These are phyloP conservation scores for Metschnikowia drakensbergensis DNA, from an alignment of 805 yeast species.

Conservation along the genomic window DNA sequence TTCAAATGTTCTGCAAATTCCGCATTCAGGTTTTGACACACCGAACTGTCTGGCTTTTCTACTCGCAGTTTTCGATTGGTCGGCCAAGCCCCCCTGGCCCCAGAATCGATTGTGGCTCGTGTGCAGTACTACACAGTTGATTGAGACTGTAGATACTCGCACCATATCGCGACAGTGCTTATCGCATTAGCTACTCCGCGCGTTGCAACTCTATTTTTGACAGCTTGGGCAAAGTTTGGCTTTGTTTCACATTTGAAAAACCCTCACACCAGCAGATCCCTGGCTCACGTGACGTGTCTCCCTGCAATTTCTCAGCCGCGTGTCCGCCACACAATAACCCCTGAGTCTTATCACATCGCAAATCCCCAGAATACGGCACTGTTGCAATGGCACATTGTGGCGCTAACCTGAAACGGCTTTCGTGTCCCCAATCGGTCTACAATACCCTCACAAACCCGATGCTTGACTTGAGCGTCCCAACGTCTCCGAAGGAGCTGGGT, in stretches of 20 bases:
- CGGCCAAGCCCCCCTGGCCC: too few species aligned
- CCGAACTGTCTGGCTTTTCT: too few species aligned
- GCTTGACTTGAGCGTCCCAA: conserved; percentile 22
- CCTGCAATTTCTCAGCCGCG: conserved; percentile 1
- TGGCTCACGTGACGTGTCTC: background rate
- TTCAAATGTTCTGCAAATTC: too few species aligned
- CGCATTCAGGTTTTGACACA: too few species aligned
- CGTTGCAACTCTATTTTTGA: too few species aligned
- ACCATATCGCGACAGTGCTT: background rate
- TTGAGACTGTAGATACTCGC: too few species aligned
- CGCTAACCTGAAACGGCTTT: conserved; percentile 24
- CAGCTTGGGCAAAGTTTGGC: too few species aligned
- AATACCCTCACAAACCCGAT: conserved; percentile 40
- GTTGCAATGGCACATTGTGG: background rate
- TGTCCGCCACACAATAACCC: background rate
- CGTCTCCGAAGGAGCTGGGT: background rate
- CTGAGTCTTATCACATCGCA: background rate
- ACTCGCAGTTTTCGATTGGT: too few species aligned
- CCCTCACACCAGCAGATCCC: background rate
- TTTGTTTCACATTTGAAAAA: background rate
- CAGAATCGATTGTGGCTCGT: too few species aligned
- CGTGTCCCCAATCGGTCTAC: conserved; percentile 37
- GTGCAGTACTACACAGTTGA: too few species aligned
- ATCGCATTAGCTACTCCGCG: background rate
- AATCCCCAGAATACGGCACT: background rate